Evolutionary conservation across 176 grass and related monocot genomes (phyloP).

Genomic region (Ampelocalamus luodianensis): DNA sequence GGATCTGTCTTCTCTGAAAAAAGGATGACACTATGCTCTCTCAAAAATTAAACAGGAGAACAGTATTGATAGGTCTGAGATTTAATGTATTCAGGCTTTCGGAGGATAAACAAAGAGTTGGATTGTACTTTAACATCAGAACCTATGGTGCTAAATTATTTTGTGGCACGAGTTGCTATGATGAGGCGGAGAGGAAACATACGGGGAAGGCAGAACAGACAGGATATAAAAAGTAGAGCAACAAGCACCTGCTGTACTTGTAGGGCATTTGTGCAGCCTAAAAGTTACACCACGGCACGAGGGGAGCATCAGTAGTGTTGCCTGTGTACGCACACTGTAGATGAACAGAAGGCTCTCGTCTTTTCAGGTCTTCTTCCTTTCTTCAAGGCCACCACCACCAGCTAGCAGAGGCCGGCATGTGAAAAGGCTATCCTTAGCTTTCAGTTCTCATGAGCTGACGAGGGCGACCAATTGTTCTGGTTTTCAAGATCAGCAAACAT

Average conservation of each 20-base stretch:
- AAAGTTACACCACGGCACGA: neutral
- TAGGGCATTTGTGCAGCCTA: neutral
- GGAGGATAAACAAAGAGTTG: conserved; percentile 10
- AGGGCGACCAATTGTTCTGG: neutral
- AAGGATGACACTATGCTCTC: neutral
- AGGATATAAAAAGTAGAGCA: conserved; percentile 34
- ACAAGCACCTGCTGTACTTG: conserved; percentile 18
- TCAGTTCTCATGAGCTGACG: neutral
- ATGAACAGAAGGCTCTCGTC: conserved; percentile 24
- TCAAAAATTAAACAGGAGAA: neutral
- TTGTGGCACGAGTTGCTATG: neutral
- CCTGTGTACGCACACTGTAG: neutral
- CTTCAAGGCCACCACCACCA: conserved; percentile 18
- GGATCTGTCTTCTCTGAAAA: too few relatives aligned
- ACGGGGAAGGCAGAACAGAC: neutral
- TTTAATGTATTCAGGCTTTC: conserved; percentile 16
- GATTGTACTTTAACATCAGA: conserved; percentile 28
- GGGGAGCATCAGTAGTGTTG: conserved; percentile 16
- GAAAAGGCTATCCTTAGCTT: neutral
- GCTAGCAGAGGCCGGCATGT: neutral
- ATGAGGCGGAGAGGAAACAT: neutral
- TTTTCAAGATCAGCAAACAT: neutral
- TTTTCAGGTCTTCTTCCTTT: conserved; percentile 24
- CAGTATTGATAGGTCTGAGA: conserved; percentile 17
- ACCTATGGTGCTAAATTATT: conserved; percentile 16